phyloP scores from a whole-genome alignment of 768 basidiomycete species.

The Erythrobasidium yunnanense region DNA sequence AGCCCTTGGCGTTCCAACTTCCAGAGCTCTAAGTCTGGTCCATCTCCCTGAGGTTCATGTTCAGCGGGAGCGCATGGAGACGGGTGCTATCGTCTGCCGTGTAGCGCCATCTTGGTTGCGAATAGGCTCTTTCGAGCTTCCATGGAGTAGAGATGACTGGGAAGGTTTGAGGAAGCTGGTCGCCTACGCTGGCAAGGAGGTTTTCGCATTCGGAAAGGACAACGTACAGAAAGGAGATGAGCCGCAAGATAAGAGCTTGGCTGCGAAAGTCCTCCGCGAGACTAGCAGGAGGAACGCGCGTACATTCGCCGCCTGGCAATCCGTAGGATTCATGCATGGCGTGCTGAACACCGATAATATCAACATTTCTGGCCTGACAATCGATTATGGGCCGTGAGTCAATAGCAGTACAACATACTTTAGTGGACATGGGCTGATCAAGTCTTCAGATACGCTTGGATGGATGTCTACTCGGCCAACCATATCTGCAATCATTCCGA shows the following conservation, averaged over 20 bases:
- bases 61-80: slow-evolving; percentile 58
- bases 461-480: slow-evolving; percentile 23
- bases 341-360: slow-evolving; percentile 94
- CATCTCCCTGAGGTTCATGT: slow-evolving; percentile 65
- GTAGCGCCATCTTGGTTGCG: slow-evolving; percentile 48
- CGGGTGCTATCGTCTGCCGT: slow-evolving; percentile 36
- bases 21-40: slow-evolving; percentile 70
- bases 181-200: slow-evolving; percentile 46
- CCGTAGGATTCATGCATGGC: slow-evolving; percentile 46
- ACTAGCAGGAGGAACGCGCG: slow-evolving; percentile 69
- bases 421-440: neutral
- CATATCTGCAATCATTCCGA: slow-evolving; percentile 52
- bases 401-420: neutral
- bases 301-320: slow-evolving; percentile 96
- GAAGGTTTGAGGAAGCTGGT: slow-evolving; percentile 65
- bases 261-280: slow-evolving; percentile 53
- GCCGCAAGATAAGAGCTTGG: slow-evolving; percentile 1
- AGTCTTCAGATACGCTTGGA: slow-evolving; percentile 20
- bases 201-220: slow-evolving; percentile 23
- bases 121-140: slow-evolving; percentile 52
- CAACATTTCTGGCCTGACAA: slow-evolving; percentile 46
- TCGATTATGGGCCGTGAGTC: slow-evolving; percentile 49
- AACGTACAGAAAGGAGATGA: neutral
- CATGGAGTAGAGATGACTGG: slow-evolving; percentile 46
- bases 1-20: slow-evolving; percentile 79